These are phyloP conservation scores for Pulveroboletus ravenelii DNA, from an alignment of 768 basidiomycete genomes.

Conservation along the genomic window DNA sequence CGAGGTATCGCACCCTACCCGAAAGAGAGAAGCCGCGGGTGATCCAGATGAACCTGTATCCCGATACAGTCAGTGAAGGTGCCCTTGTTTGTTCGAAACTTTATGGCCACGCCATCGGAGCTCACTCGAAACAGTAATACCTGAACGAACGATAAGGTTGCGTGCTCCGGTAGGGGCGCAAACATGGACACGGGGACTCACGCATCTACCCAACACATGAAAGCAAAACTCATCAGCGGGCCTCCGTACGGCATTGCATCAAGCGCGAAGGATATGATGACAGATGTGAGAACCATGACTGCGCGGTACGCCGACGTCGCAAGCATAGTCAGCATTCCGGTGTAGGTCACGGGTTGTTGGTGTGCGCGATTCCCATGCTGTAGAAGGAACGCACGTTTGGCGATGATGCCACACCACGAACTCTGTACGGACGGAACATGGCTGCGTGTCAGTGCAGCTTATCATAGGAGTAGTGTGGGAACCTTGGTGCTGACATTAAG, in stretches of 20 bases:
- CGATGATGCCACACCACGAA: conserved; percentile 73
- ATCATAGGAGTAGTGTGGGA: conserved; percentile 4
- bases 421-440: conserved; percentile 40
- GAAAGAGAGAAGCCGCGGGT: conserved; percentile 68
- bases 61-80: conserved; percentile 12
- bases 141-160: conserved; percentile 33
- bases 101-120: conserved; percentile 3
- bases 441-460: conserved; percentile 10
- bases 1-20: conserved; percentile 64
- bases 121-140: conserved; percentile 89
- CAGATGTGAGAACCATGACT: conserved; percentile 77
- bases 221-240: conserved; percentile 54
- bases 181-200: conserved; percentile 41
- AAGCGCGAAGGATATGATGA: conserved; percentile 63
- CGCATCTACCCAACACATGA: conserved; percentile 85
- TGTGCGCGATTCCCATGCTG: conserved; percentile 59
- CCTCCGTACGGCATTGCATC: conserved; percentile 64
- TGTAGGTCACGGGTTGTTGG: conserved; percentile 56
- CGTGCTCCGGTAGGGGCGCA: neutral
- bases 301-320: conserved; percentile 79
- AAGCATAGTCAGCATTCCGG: conserved; percentile 65
- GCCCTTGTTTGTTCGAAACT: neutral
- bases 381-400: conserved; percentile 67
- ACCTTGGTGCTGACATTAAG: conserved; percentile 60
- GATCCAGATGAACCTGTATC: conserved; percentile 68